Evolutionary conservation across 208 protist species (phyloP).

Genomic region (Crithidia fasciculata): DNA sequence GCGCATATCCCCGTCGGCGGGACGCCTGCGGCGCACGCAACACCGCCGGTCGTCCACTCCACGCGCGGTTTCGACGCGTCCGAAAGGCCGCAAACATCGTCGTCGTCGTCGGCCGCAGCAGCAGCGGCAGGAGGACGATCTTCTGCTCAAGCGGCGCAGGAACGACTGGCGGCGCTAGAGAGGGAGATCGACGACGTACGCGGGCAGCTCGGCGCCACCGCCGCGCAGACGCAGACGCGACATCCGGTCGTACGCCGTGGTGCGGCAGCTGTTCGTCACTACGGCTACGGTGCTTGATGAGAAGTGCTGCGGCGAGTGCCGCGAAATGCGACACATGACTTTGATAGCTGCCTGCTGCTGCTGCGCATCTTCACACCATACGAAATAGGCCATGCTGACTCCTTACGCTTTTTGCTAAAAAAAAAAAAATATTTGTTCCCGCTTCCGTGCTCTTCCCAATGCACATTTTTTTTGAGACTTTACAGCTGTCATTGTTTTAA

Average conservation of each 20-base stretch:
- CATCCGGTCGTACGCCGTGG: slow-evolving; percentile 56
- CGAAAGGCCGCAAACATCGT: background rate
- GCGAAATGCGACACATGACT: too few species aligned
- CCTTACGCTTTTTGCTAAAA: too few species aligned
- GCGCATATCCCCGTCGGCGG: background rate
- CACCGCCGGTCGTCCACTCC: slow-evolving; percentile 16
- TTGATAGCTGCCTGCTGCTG: too few species aligned
- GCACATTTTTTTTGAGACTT: background rate
- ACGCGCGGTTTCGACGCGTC: slow-evolving; percentile 9
- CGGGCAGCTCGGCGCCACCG: slow-evolving; percentile 41
- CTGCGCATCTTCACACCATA: too few species aligned
- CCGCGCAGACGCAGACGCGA: slow-evolving; percentile 18
- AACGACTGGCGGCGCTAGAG: slow-evolving; percentile 42
- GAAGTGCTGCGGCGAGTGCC: background rate
- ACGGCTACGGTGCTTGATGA: slow-evolving; percentile 51
- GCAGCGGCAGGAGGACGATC: background rate
- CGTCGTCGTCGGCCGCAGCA: background rate
- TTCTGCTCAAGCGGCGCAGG: slow-evolving; percentile 23
- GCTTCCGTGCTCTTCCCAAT: background rate
- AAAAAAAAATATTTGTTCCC: background rate
- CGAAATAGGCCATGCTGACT: too few species aligned
- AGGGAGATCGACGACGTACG: slow-evolving; percentile 76
- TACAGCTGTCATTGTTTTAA: background rate
- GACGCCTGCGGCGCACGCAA: background rate
- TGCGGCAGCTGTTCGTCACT: slow-evolving; percentile 65